phyloP scores from a whole-genome alignment of 495 filamentous ascomycete genomes.

The Pyrenopolyporus hunteri region DNA sequence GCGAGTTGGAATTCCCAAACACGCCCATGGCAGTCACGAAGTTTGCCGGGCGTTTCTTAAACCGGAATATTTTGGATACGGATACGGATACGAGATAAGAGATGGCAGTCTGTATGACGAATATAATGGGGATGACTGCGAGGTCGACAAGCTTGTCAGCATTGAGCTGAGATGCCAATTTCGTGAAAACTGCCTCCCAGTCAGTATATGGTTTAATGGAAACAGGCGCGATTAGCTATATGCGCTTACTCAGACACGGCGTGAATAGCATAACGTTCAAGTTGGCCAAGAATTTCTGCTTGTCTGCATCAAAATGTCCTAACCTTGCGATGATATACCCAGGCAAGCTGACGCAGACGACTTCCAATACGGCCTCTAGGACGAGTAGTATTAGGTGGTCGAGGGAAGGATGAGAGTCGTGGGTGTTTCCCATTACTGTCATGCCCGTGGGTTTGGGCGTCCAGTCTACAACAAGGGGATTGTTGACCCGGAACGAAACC shows the following conservation, averaged over 20 bases:
- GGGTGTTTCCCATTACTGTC: conserved; percentile 40
- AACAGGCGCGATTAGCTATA: background rate
- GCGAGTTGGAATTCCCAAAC: conserved; percentile 97
- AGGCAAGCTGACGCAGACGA: conserved; percentile 91
- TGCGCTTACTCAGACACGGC: conserved; percentile 84
- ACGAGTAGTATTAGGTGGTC: conserved; percentile 82
- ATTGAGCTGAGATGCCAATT: conserved; percentile 93
- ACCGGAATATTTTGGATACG: conserved; percentile 75
- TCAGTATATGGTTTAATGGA: conserved; percentile 11
- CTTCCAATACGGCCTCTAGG: conserved; percentile 94
- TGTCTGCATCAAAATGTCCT: conserved; percentile 91
- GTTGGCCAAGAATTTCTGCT: conserved; percentile 95
- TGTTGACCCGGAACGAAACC: conserved; percentile 65
- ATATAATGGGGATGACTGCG: conserved; percentile 92
- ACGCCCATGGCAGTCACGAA: conserved; percentile 98
- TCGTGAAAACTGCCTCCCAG: conserved; percentile 79
- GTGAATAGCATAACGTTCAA: conserved; percentile 94
- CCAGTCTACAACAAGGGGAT: conserved; percentile 50
- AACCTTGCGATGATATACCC: conserved; percentile 90
- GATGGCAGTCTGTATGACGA: conserved; percentile 81
- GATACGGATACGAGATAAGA: conserved; percentile 76
- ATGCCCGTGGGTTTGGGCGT: conserved; percentile 43
- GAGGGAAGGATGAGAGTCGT: conserved; percentile 65
- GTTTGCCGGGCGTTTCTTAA: conserved; percentile 83
- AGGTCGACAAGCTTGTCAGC: conserved; percentile 88